Conservation (phyloP, 768 basidiomycete species). For the Fomitopsis serialis region DNA sequence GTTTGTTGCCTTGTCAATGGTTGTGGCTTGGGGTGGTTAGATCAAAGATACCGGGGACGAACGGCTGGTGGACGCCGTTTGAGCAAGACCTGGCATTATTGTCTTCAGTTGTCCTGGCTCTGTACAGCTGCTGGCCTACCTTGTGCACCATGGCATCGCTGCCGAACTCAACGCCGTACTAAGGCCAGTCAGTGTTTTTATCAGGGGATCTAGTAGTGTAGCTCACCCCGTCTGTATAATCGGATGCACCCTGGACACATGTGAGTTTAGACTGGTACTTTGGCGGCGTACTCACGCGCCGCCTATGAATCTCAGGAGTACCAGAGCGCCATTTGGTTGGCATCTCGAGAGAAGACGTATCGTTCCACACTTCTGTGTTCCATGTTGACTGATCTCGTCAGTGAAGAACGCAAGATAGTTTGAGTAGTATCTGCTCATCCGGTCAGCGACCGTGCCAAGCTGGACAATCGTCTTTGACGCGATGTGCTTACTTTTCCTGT, state of each 20-base stretch:
- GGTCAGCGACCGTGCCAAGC: background rate
- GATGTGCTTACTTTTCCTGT: slow-evolving; percentile 34
- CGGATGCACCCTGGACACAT: slow-evolving; percentile 40
- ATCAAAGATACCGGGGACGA: slow-evolving; percentile 28
- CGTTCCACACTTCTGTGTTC: slow-evolving; percentile 39
- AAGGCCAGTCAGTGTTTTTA: background rate
- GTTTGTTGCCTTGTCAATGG: background rate
- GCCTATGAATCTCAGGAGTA: slow-evolving; percentile 29
- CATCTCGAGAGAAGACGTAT: slow-evolving; percentile 38
- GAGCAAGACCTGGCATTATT: slow-evolving; percentile 38
- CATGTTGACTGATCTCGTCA: slow-evolving; percentile 30
- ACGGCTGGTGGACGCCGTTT: slow-evolving; percentile 38
- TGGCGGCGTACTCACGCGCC: slow-evolving; percentile 26
- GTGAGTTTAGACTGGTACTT: no score
- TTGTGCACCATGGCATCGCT: slow-evolving; percentile 45
- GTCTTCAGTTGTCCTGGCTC: background rate
- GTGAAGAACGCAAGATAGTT: slow-evolving; percentile 30
- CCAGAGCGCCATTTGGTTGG: slow-evolving; percentile 26
- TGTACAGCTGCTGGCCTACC: slow-evolving; percentile 25
- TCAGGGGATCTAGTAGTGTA: background rate
- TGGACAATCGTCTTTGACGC: slow-evolving; percentile 19
- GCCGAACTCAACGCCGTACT: slow-evolving; percentile 53
- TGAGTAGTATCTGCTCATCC: slow-evolving; percentile 22
- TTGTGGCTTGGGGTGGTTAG: slow-evolving; percentile 9
- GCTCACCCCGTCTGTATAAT: slow-evolving; percentile 45